These are phyloP conservation scores for Syzygium jambos DNA, from an alignment of 345 rosid species.

Conservation along the genomic window DNA sequence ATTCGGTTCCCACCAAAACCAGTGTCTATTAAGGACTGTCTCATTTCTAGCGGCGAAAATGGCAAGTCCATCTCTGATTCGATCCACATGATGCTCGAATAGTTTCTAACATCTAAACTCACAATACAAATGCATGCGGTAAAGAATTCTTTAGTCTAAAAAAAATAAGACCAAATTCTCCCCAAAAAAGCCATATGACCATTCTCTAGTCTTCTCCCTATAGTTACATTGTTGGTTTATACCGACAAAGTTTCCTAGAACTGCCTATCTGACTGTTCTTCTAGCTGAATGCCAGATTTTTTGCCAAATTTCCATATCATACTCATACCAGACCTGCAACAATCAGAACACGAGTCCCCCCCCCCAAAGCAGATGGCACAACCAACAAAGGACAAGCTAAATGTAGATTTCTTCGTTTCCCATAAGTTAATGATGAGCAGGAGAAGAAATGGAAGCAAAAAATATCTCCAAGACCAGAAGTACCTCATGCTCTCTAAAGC, in stretches of 20 bases:
- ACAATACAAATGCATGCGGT: neutral
- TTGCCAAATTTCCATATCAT: neutral
- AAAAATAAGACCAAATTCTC: neutral
- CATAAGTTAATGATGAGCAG: neutral
- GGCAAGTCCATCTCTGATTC: neutral
- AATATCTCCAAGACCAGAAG: neutral
- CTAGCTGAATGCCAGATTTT: neutral
- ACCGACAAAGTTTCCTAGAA: neutral
- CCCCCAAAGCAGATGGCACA: neutral
- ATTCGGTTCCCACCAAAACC: neutral
- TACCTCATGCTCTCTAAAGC: slow-evolving; percentile 98
- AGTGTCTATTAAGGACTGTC: neutral
- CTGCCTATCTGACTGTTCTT: neutral
- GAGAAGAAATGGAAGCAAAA: neutral
- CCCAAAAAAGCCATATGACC: neutral
- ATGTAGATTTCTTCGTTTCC: neutral
- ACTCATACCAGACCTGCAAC: neutral
- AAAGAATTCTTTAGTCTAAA: neutral
- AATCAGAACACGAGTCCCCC: neutral
- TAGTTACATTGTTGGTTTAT: neutral
- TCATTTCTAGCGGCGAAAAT: neutral
- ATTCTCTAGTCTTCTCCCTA: neutral
- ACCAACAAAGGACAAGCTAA: neutral
- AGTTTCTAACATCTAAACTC: neutral
- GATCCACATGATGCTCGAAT: neutral